phyloP scores from a whole-genome alignment of 306 rosid species.

The Erythrophleum fordii region DNA sequence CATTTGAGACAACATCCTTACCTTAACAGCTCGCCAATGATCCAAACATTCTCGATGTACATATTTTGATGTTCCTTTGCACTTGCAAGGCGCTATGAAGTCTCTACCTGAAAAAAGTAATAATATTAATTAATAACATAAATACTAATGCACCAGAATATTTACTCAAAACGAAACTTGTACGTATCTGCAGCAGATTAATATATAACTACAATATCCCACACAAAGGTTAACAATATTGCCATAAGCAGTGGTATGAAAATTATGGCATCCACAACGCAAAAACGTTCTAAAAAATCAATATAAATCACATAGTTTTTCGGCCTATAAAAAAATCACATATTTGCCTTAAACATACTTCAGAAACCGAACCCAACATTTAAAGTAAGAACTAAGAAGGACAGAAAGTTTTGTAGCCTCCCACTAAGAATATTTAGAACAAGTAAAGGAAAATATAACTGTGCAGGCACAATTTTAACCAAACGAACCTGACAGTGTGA shows the following conservation, averaged over 20 bases:
- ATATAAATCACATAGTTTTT: background rate
- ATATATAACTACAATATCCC: slow-evolving; percentile 7
- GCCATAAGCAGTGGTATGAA: background rate
- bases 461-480: background rate
- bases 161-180: slow-evolving; percentile 13
- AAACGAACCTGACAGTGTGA: background rate
- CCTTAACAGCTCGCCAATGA: slow-evolving; percentile 98
- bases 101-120: slow-evolving; percentile 71
- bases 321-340: background rate
- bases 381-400: background rate
- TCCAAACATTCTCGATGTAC: slow-evolving; percentile 98
- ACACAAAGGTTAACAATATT: background rate
- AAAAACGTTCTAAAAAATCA: background rate
- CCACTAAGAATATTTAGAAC: background rate
- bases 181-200: slow-evolving; percentile 20
- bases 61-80: slow-evolving; percentile 96
- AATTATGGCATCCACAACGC: background rate
- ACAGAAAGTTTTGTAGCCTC: background rate
- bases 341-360: background rate
- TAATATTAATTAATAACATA: background rate
- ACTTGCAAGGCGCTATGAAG: slow-evolving; percentile 96
- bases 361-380: background rate
- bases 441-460: background rate
- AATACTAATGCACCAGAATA: slow-evolving; percentile 14
- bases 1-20: slow-evolving; percentile 31